phyloP scores from a whole-genome alignment of 139 green algal genomes.

The Auxenochlorella pyrenoidosa region DNA sequence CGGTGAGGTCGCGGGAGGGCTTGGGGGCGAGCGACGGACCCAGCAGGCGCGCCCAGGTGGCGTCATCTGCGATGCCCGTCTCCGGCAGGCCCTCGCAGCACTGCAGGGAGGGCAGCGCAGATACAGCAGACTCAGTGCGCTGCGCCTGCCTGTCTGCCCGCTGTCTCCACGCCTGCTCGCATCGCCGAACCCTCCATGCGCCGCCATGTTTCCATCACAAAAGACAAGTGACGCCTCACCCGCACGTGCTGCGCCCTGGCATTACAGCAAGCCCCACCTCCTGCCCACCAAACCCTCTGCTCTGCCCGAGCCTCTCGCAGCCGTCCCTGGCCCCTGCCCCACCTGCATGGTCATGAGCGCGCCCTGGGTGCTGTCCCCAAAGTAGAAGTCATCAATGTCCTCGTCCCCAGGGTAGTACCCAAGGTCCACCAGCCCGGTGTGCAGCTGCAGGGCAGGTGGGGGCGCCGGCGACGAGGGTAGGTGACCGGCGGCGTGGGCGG shows the following conservation, averaged over 20 bases:
- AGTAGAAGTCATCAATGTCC: constrained; percentile 72
- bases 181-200: no score
- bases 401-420: constrained; percentile 80
- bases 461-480: background rate
- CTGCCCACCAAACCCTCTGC: background rate
- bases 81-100: constrained; percentile 70
- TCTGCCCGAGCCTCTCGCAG: background rate
- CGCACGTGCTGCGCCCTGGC: no score
- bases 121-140: no score
- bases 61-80: constrained; percentile 71
- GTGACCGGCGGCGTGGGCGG: background rate
- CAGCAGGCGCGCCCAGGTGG: constrained; percentile 75
- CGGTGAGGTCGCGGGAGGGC: constrained; percentile 13
- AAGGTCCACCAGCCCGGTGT: constrained; percentile 51
- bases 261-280: no score
- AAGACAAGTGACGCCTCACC: no score
- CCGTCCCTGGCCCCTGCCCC: background rate
- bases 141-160: no score
- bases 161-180: background rate
- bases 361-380: constrained; percentile 50
- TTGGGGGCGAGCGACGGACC: constrained; percentile 38
- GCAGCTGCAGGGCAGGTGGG: constrained; percentile 41
- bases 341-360: constrained; percentile 63
- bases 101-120: constrained; percentile 35
- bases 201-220: no score